phyloP scores from a whole-genome alignment of 768 basidiomycete species.

The Neoboletus magnificus region DNA sequence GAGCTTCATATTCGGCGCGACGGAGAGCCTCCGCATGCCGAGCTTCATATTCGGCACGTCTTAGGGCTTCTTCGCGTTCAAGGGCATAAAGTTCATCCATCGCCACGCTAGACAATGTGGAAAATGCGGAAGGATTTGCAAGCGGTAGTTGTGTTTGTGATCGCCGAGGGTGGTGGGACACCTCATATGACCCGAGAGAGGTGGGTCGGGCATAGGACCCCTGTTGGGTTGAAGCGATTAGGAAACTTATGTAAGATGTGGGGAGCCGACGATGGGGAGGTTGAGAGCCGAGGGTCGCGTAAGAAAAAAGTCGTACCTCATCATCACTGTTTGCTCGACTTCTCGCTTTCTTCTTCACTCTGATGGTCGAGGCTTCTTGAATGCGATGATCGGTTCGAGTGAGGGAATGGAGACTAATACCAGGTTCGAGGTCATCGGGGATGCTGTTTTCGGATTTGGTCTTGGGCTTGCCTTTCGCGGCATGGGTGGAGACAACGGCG shows the following conservation, averaged over 20 bases:
- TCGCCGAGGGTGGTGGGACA: slow-evolving; percentile 28
- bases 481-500: slow-evolving; percentile 16
- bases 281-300: slow-evolving; percentile 4
- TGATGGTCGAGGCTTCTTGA: slow-evolving; percentile 28
- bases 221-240: slow-evolving; percentile 31
- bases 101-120: slow-evolving; percentile 70
- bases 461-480: slow-evolving; percentile 30
- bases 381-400: slow-evolving; percentile 14
- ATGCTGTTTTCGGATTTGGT: slow-evolving; percentile 23
- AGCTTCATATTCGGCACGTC: slow-evolving; percentile 85
- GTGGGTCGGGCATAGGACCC: slow-evolving; percentile 60
- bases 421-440: slow-evolving; percentile 26
- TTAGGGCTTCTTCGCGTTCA: slow-evolving; percentile 78
- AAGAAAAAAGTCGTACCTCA: slow-evolving; percentile 50
- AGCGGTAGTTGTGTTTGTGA: slow-evolving; percentile 26
- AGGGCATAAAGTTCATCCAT: slow-evolving; percentile 89
- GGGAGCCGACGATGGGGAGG: slow-evolving; percentile 21
- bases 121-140: slow-evolving; percentile 50
- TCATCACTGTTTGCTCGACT: slow-evolving; percentile 80
- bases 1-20: slow-evolving; percentile 58
- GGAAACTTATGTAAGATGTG: slow-evolving; percentile 27
- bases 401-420: slow-evolving; percentile 28
- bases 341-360: slow-evolving; percentile 73
- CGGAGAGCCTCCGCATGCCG: slow-evolving; percentile 66
- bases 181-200: slow-evolving; percentile 44